Evolutionary conservation across 176 grass and related monocot species (phyloP), one percentile per base, ranked within the genome.

Genomic region (Zoysia pacifica): DNA sequence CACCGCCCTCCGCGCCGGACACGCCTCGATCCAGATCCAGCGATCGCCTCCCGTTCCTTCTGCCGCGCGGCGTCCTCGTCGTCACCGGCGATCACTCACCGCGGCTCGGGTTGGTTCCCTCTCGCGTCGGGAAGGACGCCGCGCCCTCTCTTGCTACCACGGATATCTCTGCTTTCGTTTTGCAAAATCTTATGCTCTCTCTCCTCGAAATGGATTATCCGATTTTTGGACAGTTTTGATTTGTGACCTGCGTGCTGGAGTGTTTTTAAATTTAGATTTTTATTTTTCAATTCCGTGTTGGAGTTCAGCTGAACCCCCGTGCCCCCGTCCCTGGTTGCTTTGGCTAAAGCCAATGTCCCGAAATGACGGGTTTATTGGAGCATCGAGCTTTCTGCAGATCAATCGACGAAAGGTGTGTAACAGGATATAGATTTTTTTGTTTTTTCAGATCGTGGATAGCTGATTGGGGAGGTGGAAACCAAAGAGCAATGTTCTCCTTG

Each of bases 401-500:
- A 5, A 18, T 76, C 36, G 18, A 11, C 66, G n/a, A 44, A 56
- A 61, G 51, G 68, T 53, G 42, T 70, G 50, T 85, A 40, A 67
- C 60, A 28, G 46, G 76, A 8, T 71, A 16, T 10, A 49, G 4
- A 1, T n/a, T 58, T 28, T 28, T 28, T 62, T 52, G 20, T 41
- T 54, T 70, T 68, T 51, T 40, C 78, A 89, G 87, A 61, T 72
- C 11, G 12, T 76, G 66, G 51, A 38, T 84, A 48, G 62, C 55
- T 61, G 56, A 63, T 68, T 70, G 51, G 19, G 75, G 15, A 72
- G 71, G 75, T 39, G 39, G 48, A 37, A 35, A 49, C 77, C 53
- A 40, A 45, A 62, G 37, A 89, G 68, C 70, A 18, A 99, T 99
- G 96, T 99, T 99, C 80, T 99, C 96, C 68, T 91, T 99, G 84